Evolutionary conservation across 768 basidiomycete species (phyloP).

Genomic region (Coprinopsis sp.): DNA sequence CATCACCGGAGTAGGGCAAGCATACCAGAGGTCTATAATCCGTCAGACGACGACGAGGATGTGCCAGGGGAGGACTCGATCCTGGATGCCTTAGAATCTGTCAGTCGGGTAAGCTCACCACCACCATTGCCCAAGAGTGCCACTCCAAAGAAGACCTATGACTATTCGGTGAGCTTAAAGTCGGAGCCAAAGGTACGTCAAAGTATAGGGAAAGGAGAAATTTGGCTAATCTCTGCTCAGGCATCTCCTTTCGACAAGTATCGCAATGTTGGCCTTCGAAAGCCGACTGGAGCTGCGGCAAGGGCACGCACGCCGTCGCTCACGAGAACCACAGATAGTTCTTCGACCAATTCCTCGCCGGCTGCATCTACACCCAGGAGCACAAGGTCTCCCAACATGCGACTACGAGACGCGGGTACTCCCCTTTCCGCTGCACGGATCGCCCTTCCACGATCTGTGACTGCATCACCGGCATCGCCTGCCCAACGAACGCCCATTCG

Average conservation of each 20-base stretch:
- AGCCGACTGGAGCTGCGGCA: constrained; percentile 31
- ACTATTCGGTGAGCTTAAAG: constrained; percentile 56
- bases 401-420: constrained; percentile 37
- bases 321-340: constrained; percentile 49
- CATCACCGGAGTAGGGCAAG: constrained; percentile 43
- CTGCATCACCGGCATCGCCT: constrained; percentile 49
- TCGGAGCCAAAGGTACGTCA: constrained; percentile 52
- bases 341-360: constrained; percentile 56
- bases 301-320: constrained; percentile 64
- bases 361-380: constrained; percentile 63
- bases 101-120: constrained; percentile 56
- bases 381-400: constrained; percentile 38
- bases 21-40: constrained; percentile 50
- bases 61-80: constrained; percentile 40
- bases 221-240: constrained; percentile 26
- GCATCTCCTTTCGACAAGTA: constrained; percentile 58
- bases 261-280: constrained; percentile 58
- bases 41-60: constrained; percentile 41
- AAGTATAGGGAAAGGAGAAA: neutral
- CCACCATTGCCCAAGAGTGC: constrained; percentile 33
- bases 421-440: constrained; percentile 42
- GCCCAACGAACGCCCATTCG: constrained; percentile 26
- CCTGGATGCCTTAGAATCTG: constrained; percentile 51
- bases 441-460: constrained; percentile 50
- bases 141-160: constrained; percentile 49